phyloP scores from a whole-genome alignment of 1,139 yeast species.

The Debaryomycetaceae sp. region DNA sequence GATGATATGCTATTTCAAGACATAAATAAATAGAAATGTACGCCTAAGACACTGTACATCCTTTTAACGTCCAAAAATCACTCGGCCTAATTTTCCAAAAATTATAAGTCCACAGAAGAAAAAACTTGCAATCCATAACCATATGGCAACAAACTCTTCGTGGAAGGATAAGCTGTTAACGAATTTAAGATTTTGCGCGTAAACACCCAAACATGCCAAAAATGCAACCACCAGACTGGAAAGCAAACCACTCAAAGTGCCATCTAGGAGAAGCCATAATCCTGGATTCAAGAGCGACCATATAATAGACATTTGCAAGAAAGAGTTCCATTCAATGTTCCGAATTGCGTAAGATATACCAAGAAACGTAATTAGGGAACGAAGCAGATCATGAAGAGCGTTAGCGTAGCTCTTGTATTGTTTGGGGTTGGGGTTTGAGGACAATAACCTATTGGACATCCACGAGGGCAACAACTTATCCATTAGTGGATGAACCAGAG shows the following conservation, averaged over 20 bases:
- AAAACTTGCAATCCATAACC: conserved; percentile 57
- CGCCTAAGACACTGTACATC: background rate
- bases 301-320: conserved; percentile 69
- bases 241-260: conserved; percentile 64
- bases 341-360: conserved; percentile 85
- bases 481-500: conserved; percentile 58
- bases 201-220: conserved; percentile 37
- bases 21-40: no score
- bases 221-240: conserved; percentile 43
- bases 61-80: conserved; percentile 25
- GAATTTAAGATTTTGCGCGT: conserved; percentile 24
- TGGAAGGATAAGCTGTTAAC: conserved; percentile 12
- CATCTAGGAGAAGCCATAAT: conserved; percentile 78
- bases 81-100: conserved; percentile 72
- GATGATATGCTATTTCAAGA: no score
- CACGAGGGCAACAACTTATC: conserved; percentile 46
- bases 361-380: conserved; percentile 71
- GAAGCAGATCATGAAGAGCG: conserved; percentile 37
- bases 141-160: conserved; percentile 32
- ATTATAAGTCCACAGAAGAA: conserved; percentile 67
- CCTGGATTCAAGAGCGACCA: conserved; percentile 78
- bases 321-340: conserved; percentile 74
- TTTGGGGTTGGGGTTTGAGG: conserved; percentile 32
- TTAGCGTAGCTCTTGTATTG: conserved; percentile 23
- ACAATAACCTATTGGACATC: conserved; percentile 25